phyloP scores from a whole-genome alignment of 345 rosid genomes.

The Sisymbrium irio region DNA sequence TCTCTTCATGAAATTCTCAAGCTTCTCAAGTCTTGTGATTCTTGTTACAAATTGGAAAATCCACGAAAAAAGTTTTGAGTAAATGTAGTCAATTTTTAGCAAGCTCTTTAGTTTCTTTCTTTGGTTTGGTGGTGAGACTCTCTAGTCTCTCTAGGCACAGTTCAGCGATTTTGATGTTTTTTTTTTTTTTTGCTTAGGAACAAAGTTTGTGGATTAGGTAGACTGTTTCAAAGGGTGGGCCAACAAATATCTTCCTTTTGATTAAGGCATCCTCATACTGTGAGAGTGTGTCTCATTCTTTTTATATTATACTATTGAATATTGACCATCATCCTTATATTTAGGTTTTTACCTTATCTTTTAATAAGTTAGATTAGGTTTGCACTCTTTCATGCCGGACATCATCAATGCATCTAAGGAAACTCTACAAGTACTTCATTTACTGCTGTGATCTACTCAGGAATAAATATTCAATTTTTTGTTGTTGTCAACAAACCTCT shows the following conservation, averaged over 20 bases:
- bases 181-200: background rate
- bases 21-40: background rate
- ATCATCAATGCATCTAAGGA: background rate
- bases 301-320: background rate
- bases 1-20: background rate
- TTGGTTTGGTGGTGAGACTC: slow-evolving; percentile 29
- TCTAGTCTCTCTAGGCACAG: background rate
- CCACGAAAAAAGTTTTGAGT: too few species aligned
- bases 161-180: background rate
- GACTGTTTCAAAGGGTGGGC: slow-evolving; percentile 31
- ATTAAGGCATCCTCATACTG: background rate
- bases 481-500: background rate
- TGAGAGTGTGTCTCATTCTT: slow-evolving; percentile 4
- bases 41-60: background rate
- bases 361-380: background rate
- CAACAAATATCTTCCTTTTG: slow-evolving; percentile 29
- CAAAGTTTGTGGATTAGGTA: slow-evolving; percentile 36
- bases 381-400: background rate
- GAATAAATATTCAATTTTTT: background rate
- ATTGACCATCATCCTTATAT: background rate
- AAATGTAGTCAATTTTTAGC: background rate
- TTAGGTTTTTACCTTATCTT: background rate
- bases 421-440: background rate
- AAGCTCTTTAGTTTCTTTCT: background rate
- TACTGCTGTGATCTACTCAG: background rate